Base-by-base conservation (phyloP, 306 rosid genomes). In the Hippophae gyantsensis region DNA sequence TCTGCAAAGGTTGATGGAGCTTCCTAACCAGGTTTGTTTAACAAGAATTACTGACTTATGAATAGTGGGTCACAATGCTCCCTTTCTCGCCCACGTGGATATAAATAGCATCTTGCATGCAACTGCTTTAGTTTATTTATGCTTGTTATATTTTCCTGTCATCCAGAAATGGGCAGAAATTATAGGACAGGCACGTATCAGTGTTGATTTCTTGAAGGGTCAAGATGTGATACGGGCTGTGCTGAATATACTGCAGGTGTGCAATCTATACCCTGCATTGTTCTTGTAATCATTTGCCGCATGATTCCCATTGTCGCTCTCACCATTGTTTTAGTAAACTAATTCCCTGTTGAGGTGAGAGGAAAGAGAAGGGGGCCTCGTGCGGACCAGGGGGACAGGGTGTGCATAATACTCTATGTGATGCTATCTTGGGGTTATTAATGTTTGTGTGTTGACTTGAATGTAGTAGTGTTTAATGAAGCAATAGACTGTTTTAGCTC, bases 121-220 rank as follows among this genome's bases (percentile, higher is more conserved):
- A 32, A 32, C 38, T 32, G 38, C 3, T 32, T 32, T 32, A 32
- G 12, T 10, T 4, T 40, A 41, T 18, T 40, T 58, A 18, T 57
- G 48, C 38, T 32, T 49, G 52, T 11, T 48, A 23, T 66, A 43
- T 49, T 66, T 10, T 13, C 18, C 27, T 63, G 57, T 43, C 58
- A 18, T 70, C 67, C 87, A 93, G 99, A 93, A 79, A 88, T 93
- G 99, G 99, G 66, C 69, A 56, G 97, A 88, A 77, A 88, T 93
- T 65, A 88, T 93, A 48, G 94, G 97, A 25, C 93, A 86, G 79
- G 99, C 99, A 3, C 95, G 90, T 66, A 75, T 80, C 74, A 82
- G 89, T 79, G 95, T 79, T 69, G 95, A 88, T 7, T 82, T 76
- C 64, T 70, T 93, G 58, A 88, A 93, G 87, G 97, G 86, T 79